Evolutionary conservation across 345 rosid species (phyloP).

Genomic region (Rhodamnia argentea): DNA sequence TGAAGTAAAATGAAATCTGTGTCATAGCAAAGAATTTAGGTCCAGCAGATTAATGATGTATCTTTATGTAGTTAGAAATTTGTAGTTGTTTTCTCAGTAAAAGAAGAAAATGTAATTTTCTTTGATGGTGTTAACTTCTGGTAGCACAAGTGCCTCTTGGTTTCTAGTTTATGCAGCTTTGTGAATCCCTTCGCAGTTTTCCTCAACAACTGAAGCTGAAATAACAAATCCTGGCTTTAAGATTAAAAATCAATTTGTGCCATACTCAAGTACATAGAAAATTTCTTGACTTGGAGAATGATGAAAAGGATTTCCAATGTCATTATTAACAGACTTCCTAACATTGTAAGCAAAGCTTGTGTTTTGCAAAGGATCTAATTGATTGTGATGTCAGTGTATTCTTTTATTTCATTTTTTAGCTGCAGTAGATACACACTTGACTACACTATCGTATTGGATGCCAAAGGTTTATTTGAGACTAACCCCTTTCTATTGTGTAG

Average conservation of each 20-base stretch:
- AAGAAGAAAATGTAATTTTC: background rate
- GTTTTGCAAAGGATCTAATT: background rate
- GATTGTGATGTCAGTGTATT: background rate
- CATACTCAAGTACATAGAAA: background rate
- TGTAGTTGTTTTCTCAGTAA: background rate
- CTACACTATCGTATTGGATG: background rate
- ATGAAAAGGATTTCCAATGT: background rate
- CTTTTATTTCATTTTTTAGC: background rate
- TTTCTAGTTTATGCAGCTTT: background rate
- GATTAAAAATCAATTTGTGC: background rate
- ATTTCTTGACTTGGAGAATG: background rate
- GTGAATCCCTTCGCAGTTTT: background rate
- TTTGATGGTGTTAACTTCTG: background rate
- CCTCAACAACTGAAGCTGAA: background rate
- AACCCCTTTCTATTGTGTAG: conserved; percentile 22
- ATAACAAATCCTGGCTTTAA: background rate
- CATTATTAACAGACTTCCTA: background rate
- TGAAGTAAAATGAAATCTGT: background rate
- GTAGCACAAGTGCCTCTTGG: background rate
- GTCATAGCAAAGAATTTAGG: background rate
- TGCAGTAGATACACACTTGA: background rate
- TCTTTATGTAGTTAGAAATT: background rate
- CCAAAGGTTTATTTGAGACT: background rate
- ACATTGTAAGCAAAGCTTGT: background rate
- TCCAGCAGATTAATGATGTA: background rate